These are phyloP conservation scores for Amoeboradix gromovi DNA, from an alignment of 371 early-diverging fungal genomes.

Conservation along the genomic window DNA sequence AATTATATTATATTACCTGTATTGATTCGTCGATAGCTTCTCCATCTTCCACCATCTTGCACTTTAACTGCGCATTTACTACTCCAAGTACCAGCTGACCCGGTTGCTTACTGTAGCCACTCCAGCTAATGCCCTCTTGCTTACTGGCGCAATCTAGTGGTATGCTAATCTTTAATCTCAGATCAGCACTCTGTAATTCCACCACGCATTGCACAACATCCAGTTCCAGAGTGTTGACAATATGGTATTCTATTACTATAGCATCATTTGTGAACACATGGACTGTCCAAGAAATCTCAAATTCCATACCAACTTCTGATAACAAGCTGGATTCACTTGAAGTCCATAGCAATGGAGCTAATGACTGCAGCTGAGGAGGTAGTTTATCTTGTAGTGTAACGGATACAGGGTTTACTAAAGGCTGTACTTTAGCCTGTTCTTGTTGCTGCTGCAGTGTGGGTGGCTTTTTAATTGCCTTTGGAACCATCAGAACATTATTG, in stretches of 20 bases:
- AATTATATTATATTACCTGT: slow-evolving; percentile 13
- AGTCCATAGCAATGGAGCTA: not conserved
- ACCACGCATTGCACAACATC: too few relatives aligned
- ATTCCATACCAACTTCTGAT: not conserved
- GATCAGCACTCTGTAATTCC: too few relatives aligned
- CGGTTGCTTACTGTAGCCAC: too few relatives aligned
- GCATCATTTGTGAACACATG: not conserved
- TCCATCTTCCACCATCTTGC: too few relatives aligned
- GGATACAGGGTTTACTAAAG: too few relatives aligned
- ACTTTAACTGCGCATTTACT: too few relatives aligned
- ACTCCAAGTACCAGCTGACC: too few relatives aligned
- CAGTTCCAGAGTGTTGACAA: not conserved
- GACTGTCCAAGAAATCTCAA: not conserved
- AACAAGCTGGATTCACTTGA: not conserved
- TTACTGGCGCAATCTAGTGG: too few relatives aligned
- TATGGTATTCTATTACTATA: not conserved
- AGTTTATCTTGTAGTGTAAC: not conserved
- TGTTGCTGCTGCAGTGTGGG: not conserved
- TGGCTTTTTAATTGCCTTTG: not conserved
- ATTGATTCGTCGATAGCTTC: slow-evolving; percentile 87
- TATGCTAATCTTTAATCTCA: too few relatives aligned
- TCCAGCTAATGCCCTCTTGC: too few relatives aligned
- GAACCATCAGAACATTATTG: not conserved
- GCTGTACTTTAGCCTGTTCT: not conserved
- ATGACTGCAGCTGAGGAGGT: not conserved